Evolutionary conservation across 345 rosid species (phyloP), one percentile per base, ranked within the genome.

Genomic region (Cochlearia excelsa): DNA sequence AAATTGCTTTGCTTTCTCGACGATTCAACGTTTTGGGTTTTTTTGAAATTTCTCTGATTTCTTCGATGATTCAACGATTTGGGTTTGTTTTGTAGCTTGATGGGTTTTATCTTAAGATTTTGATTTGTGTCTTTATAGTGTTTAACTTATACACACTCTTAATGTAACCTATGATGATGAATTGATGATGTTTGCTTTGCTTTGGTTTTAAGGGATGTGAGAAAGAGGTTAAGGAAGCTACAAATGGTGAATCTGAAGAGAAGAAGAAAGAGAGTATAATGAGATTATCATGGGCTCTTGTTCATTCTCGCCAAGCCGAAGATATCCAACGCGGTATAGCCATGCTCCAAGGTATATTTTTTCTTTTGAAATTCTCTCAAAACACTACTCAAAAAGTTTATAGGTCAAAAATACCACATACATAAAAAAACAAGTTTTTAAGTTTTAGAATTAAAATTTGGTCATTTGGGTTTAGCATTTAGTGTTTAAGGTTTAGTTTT

Each of bases 261-360:
- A 51, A 48, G 35, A 83, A 83, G 73, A 79, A 59, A 46, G 87
- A 86, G 41, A 75, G 85, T 77, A 70, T 86, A 5, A 88, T 82
- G 87, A 57, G 94, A n/a, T 73, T 88, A 59, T 86, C 96, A 6
- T 88, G 96, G 96, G 85, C 91, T 27, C 94, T 88, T 61, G 94
- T 82, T 68, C 96, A 86, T 69, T 88, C 96, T 6, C 77, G 76
- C 7, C 84, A 81, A 63, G 57, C 79, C 2, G 96, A 82, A 70
- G 85, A 86, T 53, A 81, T 84, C 53, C 94, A 84, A 56, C 91
- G 94, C 16, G 96, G 91, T 39, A 73, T 81, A 11, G 89, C 78
- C 39, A 81, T 88, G 96, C 84, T 88, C 49, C 85, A 84, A 72
- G 81, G 94, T 85, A 65, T 10, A 27, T 1, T 48, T 7, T 53